phyloP scores from a whole-genome alignment of 2,329 filamentous ascomycete genomes.

The Knufia petricola region DNA sequence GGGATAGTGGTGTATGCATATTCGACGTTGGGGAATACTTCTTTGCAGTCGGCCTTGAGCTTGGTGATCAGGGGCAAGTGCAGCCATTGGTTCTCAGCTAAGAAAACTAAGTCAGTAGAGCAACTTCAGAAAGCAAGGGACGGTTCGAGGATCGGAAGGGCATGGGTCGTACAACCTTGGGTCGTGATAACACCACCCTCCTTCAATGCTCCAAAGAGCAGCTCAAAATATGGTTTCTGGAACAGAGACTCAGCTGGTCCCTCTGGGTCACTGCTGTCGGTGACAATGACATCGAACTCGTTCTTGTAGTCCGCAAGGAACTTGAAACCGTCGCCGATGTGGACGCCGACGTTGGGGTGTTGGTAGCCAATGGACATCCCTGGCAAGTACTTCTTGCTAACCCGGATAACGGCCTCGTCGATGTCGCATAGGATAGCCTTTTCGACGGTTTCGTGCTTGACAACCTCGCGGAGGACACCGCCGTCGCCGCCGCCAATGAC shows the following conservation, averaged over 20 bases:
- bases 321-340: slow-evolving; percentile 97
- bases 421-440: slow-evolving; percentile 97
- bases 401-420: slow-evolving; percentile 95
- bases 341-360: slow-evolving; percentile 85
- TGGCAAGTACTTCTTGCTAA: slow-evolving; percentile 96
- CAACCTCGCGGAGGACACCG: slow-evolving; percentile 92
- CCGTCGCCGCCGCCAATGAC: slow-evolving; percentile 97
- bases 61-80: slow-evolving; percentile 87
- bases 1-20: slow-evolving; percentile 98
- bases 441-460: slow-evolving; percentile 97
- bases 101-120: slow-evolving; percentile 16
- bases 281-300: slow-evolving; percentile 98
- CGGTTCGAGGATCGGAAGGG: slow-evolving; percentile 30
- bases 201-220: slow-evolving; percentile 77
- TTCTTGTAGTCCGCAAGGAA: slow-evolving; percentile 96
- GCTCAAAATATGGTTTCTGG: slow-evolving; percentile 97
- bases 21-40: slow-evolving; percentile 95
- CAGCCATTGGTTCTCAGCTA: slow-evolving; percentile 99
- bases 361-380: slow-evolving; percentile 87
- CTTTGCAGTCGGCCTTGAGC: slow-evolving; percentile 92
- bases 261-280: slow-evolving; percentile 94
- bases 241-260: slow-evolving; percentile 93
- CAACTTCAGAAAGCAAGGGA: neutral
- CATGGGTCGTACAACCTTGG: slow-evolving; percentile 97
- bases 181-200: slow-evolving; percentile 98